Base-by-base conservation (phyloP, 2,329 filamentous ascomycete genomes). In the Fusarium cicatricum region DNA sequence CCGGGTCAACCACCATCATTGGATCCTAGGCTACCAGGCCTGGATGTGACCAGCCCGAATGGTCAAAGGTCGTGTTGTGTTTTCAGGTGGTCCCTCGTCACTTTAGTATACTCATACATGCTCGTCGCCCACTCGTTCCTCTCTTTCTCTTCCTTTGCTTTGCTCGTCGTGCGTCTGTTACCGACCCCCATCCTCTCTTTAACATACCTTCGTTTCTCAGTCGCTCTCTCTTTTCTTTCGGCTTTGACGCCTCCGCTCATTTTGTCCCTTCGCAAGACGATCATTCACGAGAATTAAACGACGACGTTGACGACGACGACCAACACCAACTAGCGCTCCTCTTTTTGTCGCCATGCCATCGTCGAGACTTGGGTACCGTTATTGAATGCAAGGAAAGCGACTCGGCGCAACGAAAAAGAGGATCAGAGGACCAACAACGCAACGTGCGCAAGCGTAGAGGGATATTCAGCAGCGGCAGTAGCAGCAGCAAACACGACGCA, bases 281-380 rank as follows among this genome's bases (percentile, higher is more conserved):
- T 50, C 37, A 41, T 49, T 40, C 43, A 63, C 55, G 60, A 63
- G 44, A n/a, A 40, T 14, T 26, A 40, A 44, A 50, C 45, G 43
- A 56, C 59, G 51, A 63, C 52, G 55, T 65, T 60, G 54, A 62
- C 57, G 55, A 62, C 57, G 55, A 68, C 62, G 57, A 52, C 58
- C 49, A 58, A 61, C 45, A 52, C 58, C 49, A 58, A 61, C 45
- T 26, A 53, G 56, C 60, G 55, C 55, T 62, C 43, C 45, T 51
- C 59, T 62, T 55, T 36, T 44, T 58, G 60, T 65, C 60, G 62
- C 56, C 65, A 71, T 71, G 66, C 65, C 64, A 68, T 70, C 52
- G 64, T 67, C 66, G 55, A 67, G 50, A 55, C 44, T 49, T 53
- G 55, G 50, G 56, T 52, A 45, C 34, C 40, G 53, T 45, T 40